Conservation (phyloP, 345 rosid genomes). For the Gossypium ekmanianum region DNA sequence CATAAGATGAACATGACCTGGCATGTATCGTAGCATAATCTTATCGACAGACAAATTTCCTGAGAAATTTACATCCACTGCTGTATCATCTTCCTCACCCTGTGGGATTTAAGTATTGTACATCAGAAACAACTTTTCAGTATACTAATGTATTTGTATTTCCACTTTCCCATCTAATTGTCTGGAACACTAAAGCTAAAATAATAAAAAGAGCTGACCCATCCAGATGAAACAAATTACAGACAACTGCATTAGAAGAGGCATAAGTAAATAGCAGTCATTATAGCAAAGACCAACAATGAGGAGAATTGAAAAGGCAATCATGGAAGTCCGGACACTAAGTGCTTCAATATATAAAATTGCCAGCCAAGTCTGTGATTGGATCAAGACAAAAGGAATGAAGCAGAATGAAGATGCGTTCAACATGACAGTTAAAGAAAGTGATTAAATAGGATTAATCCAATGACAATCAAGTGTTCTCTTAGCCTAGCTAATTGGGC, state of each 20-base stretch:
- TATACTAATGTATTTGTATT: not conserved
- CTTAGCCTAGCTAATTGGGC: not conserved
- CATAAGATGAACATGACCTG: constrained; percentile 57
- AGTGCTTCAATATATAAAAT: constrained; percentile 5
- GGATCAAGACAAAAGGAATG: constrained; percentile 3
- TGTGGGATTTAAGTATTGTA: constrained; percentile 30
- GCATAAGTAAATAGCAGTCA: not conserved
- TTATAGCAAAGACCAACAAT: constrained; percentile 1
- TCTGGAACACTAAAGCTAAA: constrained; percentile 10
- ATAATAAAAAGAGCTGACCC: not conserved
- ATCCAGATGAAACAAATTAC: not conserved
- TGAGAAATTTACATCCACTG: constrained; percentile 89
- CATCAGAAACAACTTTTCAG: constrained; percentile 19
- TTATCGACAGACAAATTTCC: constrained; percentile 76
- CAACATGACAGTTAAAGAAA: not conserved
- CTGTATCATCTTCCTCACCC: constrained; percentile 93
- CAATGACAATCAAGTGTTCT: constrained; percentile 3
- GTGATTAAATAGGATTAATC: constrained; percentile 3
- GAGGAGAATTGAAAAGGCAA: not conserved
- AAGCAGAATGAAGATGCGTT: not conserved
- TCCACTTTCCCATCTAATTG: constrained; percentile 9
- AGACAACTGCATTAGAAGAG: constrained; percentile 12
- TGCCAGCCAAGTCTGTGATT: not conserved
- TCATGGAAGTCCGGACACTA: not conserved
- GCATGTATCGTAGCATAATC: constrained; percentile 69